phyloP scores from a whole-genome alignment of 768 basidiomycete species.

The Kwoniella dejecticola region DNA sequence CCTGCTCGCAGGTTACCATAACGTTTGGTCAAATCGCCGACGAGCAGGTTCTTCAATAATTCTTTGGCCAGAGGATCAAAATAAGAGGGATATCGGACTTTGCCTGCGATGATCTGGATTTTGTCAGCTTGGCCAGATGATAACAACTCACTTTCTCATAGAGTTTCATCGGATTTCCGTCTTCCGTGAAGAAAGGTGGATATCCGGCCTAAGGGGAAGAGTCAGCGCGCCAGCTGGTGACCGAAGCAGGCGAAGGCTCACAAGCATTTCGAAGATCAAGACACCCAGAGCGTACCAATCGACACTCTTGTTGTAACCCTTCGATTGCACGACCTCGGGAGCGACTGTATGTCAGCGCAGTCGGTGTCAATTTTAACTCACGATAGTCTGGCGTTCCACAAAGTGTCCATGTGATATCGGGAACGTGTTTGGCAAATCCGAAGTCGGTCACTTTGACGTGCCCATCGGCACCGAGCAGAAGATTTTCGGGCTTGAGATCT shows the following conservation, averaged over 20 bases:
- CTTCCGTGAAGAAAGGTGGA: conserved; percentile 58
- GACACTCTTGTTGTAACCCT: conserved; percentile 58
- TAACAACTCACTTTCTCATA: conserved; percentile 55
- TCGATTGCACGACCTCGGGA: conserved; percentile 57
- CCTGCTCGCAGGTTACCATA: conserved; percentile 56
- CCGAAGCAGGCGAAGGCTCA: conserved; percentile 26
- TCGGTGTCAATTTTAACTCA: conserved; percentile 27
- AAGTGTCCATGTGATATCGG: conserved; percentile 56
- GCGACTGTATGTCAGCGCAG: conserved; percentile 46
- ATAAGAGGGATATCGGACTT: conserved; percentile 57
- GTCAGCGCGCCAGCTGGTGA: not conserved
- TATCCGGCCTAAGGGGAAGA: conserved; percentile 56
- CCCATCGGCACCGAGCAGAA: conserved; percentile 87
- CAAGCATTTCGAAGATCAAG: conserved; percentile 57
- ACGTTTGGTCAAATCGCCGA: conserved; percentile 56
- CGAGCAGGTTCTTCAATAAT: conserved; percentile 56
- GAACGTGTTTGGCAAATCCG: conserved; percentile 64
- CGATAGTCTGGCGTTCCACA: conserved; percentile 58
- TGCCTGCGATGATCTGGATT: conserved; percentile 53
- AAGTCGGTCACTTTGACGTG: conserved; percentile 98
- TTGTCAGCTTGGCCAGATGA: conserved; percentile 5
- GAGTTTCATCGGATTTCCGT: conserved; percentile 58
- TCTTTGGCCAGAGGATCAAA: conserved; percentile 56
- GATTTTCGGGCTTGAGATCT: conserved; percentile 64
- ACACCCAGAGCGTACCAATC: conserved; percentile 58